Evolutionary conservation across 1,284 basidiomycete species (phyloP).

Genomic region (Boletus sp.): DNA sequence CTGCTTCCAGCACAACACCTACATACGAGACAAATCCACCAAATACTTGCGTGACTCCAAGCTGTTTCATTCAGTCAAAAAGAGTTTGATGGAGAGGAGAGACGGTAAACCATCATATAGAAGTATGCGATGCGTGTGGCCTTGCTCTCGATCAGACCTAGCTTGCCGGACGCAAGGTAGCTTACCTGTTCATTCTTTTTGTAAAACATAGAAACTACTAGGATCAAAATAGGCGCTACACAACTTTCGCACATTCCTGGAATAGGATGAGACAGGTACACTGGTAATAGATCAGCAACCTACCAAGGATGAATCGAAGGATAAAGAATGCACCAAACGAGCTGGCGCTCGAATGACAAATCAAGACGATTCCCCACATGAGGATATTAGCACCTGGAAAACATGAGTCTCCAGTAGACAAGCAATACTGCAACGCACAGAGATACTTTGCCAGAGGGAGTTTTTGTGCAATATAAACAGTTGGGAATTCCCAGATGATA

Average conservation of each 20-base stretch:
- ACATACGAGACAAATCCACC: slow-evolving; percentile 69
- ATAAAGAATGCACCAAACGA: slow-evolving; percentile 63
- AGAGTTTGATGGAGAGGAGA: not conserved
- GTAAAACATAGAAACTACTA: slow-evolving; percentile 68
- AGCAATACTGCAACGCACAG: slow-evolving; percentile 37
- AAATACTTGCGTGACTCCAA: slow-evolving; percentile 54
- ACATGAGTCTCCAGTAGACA: not conserved
- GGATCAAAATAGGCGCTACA: slow-evolving; percentile 62
- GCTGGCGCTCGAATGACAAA: slow-evolving; percentile 57
- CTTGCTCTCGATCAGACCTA: slow-evolving; percentile 29
- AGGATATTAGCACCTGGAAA: slow-evolving; percentile 57
- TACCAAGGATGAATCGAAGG: slow-evolving; percentile 50
- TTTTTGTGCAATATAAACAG: slow-evolving; percentile 54
- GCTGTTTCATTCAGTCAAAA: slow-evolving; percentile 12
- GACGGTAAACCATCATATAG: slow-evolving; percentile 57
- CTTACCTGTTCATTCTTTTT: slow-evolving; percentile 63
- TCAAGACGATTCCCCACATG: slow-evolving; percentile 61
- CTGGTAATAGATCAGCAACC: slow-evolving; percentile 12
- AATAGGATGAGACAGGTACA: not conserved
- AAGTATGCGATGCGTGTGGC: slow-evolving; percentile 63
- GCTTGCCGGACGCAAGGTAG: not conserved
- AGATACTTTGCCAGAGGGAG: slow-evolving; percentile 57
- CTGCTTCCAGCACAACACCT: slow-evolving; percentile 18
- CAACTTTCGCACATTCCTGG: slow-evolving; percentile 67
- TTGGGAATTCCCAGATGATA: slow-evolving; percentile 55